These are phyloP conservation scores for Hysterangium stoloniferum DNA, from an alignment of 768 basidiomycete species.

Conservation along the genomic window DNA sequence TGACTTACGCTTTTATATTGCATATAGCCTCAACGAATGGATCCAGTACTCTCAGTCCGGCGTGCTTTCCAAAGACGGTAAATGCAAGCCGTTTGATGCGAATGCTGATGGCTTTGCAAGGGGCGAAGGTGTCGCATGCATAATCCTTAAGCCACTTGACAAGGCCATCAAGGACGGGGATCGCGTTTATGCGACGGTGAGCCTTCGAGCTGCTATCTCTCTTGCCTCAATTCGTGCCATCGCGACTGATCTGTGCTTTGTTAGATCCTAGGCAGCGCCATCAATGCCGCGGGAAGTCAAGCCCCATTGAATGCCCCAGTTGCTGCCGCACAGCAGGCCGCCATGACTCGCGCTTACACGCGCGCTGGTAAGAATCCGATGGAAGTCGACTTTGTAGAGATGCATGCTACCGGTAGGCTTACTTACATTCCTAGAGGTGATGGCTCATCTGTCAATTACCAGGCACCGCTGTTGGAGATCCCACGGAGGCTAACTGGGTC, in stretches of 20 bases:
- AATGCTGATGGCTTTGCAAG: slow-evolving; percentile 35
- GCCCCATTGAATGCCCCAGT: slow-evolving; percentile 33
- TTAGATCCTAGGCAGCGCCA: slow-evolving; percentile 34
- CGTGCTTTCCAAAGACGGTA: slow-evolving; percentile 33
- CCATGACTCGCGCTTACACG: slow-evolving; percentile 31
- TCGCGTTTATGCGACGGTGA: slow-evolving; percentile 33
- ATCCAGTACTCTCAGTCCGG: slow-evolving; percentile 30
- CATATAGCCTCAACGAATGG: slow-evolving; percentile 28
- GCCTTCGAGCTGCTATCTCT: not conserved
- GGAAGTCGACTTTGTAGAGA: slow-evolving; percentile 42
- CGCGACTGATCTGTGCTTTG: slow-evolving; percentile 3
- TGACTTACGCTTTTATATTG: not conserved
- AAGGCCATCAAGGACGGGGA: slow-evolving; percentile 33
- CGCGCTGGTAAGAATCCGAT: slow-evolving; percentile 24
- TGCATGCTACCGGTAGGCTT: slow-evolving; percentile 41
- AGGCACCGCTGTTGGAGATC: slow-evolving; percentile 40
- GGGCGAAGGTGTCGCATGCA: slow-evolving; percentile 30
- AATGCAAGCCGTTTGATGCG: slow-evolving; percentile 38
- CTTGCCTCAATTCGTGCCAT: not conserved
- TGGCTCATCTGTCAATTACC: not conserved
- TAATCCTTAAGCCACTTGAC: slow-evolving; percentile 34
- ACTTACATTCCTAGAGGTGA: not conserved
- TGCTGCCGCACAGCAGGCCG: slow-evolving; percentile 28
- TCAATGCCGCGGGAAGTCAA: slow-evolving; percentile 30
- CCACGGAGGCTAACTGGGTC: slow-evolving; percentile 43